Percentiles rank a stretch among this genome's conserved stretches.
phyloP scores from a whole-genome alignment of 2,329 filamentous ascomycete genomes.

The Cryphonectria naterciae region DNA sequence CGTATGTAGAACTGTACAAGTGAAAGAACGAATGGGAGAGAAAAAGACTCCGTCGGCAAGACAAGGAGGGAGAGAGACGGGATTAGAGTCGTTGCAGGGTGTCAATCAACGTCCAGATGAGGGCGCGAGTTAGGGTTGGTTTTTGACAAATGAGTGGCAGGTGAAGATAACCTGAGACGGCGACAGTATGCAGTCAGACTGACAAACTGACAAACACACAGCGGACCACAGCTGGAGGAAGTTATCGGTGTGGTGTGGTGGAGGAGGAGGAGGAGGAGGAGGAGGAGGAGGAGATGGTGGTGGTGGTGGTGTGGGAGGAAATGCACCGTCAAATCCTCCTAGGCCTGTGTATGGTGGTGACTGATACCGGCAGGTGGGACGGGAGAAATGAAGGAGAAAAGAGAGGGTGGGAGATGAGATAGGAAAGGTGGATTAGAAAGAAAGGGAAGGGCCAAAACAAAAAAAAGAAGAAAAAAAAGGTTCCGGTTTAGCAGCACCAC shows the following conservation, averaged over 20 bases:
- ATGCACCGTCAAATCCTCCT: background rate
- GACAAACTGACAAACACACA: background rate
- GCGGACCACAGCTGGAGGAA: constrained; percentile 7
- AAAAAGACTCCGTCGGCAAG: background rate
- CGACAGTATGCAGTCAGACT: background rate
- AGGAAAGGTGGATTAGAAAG: constrained; percentile 1
- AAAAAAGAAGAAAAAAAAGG: background rate
- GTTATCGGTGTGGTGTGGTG: background rate
- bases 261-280: background rate
- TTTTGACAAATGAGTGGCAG: constrained; percentile 23
- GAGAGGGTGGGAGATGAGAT: constrained; percentile 8
- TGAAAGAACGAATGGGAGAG: background rate
- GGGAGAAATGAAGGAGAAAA: constrained; percentile 3
- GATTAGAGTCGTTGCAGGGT: constrained; percentile 14
- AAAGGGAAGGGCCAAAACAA: no score
- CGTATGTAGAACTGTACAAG: background rate
- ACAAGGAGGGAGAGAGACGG: background rate
- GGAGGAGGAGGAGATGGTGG: background rate
- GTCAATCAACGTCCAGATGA: constrained; percentile 16
- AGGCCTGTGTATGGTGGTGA: constrained; percentile 1
- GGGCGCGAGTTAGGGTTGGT: constrained; percentile 3
- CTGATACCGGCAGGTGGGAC: background rate
- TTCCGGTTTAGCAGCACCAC: constrained; percentile 8
- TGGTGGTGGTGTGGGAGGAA: background rate
- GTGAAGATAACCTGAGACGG: constrained; percentile 18